Conservation (phyloP, 2,329 filamentous ascomycete species). For the Sarocladium strictum region DNA sequence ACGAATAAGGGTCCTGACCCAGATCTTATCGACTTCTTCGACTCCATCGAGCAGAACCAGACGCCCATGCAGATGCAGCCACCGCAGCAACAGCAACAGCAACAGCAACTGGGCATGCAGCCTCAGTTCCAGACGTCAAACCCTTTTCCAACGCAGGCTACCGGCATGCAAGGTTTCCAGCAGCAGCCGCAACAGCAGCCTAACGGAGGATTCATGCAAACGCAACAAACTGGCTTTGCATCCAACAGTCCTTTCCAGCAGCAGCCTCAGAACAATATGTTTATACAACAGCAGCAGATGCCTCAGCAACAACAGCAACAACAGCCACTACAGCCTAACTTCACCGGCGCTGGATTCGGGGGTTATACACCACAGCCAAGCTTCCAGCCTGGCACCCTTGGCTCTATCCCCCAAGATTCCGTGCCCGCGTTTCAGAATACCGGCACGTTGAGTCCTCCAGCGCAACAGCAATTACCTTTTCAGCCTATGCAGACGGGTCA, state of each 20-base stretch:
- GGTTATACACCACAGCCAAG: slow-evolving; percentile 65
- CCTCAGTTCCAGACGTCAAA: neutral
- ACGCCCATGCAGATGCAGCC: slow-evolving; percentile 47
- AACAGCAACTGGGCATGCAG: slow-evolving; percentile 21
- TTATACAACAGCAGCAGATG: slow-evolving; percentile 21
- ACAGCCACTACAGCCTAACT: slow-evolving; percentile 40
- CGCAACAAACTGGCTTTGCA: slow-evolving; percentile 18
- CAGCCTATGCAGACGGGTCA: slow-evolving; percentile 45
- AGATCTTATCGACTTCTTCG: slow-evolving; percentile 92
- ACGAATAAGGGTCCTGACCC: slow-evolving; percentile 59
- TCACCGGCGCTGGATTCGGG: slow-evolving; percentile 73
- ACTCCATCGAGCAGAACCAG: slow-evolving; percentile 85
- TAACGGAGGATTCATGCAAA: slow-evolving; percentile 8
- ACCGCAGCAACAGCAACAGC: slow-evolving; percentile 22
- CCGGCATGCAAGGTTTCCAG: slow-evolving; percentile 4
- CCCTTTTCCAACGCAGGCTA: neutral
- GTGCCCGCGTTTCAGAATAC: slow-evolving; percentile 42
- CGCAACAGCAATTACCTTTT: slow-evolving; percentile 20
- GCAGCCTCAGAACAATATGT: slow-evolving; percentile 14
- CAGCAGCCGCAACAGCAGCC: slow-evolving; percentile 1
- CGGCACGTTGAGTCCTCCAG: slow-evolving; percentile 15
- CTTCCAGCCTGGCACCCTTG: slow-evolving; percentile 48
- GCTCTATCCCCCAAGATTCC: slow-evolving; percentile 53
- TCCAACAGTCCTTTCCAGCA: slow-evolving; percentile 28
- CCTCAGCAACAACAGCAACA: slow-evolving; percentile 31